Evolutionary conservation across 2,329 filamentous ascomycete species (phyloP).

Genomic region (Simplicillium aogashimaense): DNA sequence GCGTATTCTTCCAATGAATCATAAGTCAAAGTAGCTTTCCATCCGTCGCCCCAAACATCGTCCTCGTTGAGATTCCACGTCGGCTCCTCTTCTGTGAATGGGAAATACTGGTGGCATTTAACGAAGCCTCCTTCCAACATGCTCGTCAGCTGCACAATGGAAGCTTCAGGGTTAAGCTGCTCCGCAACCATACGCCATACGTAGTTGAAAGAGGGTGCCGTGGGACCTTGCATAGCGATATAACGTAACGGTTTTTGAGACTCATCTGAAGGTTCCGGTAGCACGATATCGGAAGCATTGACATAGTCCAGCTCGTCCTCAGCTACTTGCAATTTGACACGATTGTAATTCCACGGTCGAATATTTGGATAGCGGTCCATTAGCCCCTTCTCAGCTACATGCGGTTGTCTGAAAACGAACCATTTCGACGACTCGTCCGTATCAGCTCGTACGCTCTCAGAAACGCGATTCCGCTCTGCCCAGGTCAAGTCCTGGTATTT

Average conservation of each 20-base stretch:
- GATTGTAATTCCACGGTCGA: slow-evolving; percentile 79
- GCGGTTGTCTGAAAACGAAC: slow-evolving; percentile 23
- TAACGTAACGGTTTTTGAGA: slow-evolving; percentile 45
- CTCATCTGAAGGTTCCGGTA: slow-evolving; percentile 33
- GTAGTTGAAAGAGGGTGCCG: slow-evolving; percentile 62
- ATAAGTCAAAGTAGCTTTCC: slow-evolving; percentile 60
- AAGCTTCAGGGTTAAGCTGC: slow-evolving; percentile 59
- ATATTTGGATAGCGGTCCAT: slow-evolving; percentile 87
- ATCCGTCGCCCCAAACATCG: slow-evolving; percentile 55
- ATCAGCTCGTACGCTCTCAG: slow-evolving; percentile 27
- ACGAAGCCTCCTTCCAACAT: slow-evolving; percentile 67
- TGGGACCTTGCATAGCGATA: slow-evolving; percentile 92
- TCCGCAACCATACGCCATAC: slow-evolving; percentile 96
- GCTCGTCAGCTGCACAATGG: slow-evolving; percentile 92
- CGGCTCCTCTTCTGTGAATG: slow-evolving; percentile 41
- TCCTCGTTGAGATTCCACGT: slow-evolving; percentile 50
- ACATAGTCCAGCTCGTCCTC: slow-evolving; percentile 67
- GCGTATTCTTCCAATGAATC: slow-evolving; percentile 48
- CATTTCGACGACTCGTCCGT: slow-evolving; percentile 20
- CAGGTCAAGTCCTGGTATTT: slow-evolving; percentile 45
- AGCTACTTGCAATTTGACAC: slow-evolving; percentile 71
- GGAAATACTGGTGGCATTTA: slow-evolving; percentile 89
- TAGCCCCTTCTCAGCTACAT: slow-evolving; percentile 15
- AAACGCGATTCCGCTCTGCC: slow-evolving; percentile 39
- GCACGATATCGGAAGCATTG: slow-evolving; percentile 65